Percentiles rank a stretch among this genome's conserved stretches.
phyloP scores from a whole-genome alignment of 768 basidiomycete genomes.

The Mycena epipterygia region DNA sequence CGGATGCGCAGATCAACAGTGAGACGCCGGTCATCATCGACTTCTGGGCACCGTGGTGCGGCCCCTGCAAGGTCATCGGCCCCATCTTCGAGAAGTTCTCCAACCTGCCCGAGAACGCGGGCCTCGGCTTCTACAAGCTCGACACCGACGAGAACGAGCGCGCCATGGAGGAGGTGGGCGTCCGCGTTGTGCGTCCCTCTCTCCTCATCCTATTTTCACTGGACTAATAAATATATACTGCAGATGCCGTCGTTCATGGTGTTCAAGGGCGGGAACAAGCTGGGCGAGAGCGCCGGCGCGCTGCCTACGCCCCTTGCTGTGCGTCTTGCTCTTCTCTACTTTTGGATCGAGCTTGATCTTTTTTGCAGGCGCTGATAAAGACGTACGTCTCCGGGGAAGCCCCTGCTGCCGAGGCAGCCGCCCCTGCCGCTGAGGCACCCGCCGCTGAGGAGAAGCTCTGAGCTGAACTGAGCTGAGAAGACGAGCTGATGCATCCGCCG shows the following conservation, averaged over 20 bases:
- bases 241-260: constrained; percentile 56
- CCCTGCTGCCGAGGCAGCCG: not conserved
- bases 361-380: constrained; percentile 25
- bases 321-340: not conserved
- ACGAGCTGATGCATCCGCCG: not conserved
- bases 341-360: not conserved
- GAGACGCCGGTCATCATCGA: constrained; percentile 69
- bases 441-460: constrained; percentile 20
- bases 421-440: constrained; percentile 16
- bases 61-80: constrained; percentile 76
- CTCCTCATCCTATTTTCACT: not conserved
- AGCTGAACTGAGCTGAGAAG: too few relatives aligned
- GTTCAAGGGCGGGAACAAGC: constrained; percentile 45
- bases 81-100: constrained; percentile 76
- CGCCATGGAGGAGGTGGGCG: constrained; percentile 69
- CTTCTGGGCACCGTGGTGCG: constrained; percentile 87
- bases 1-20: constrained; percentile 55
- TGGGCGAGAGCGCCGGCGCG: constrained; percentile 56
- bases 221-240: not conserved
- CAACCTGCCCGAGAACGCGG: constrained; percentile 42
- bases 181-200: constrained; percentile 67
- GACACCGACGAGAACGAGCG: constrained; percentile 73
- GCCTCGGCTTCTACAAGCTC: constrained; percentile 77
- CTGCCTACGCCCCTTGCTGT: constrained; percentile 27
- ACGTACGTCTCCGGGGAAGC: constrained; percentile 8